Evolutionary conservation across 2,329 filamentous ascomycete species (phyloP), one percentile per base, ranked within the genome.

Genomic region (Penicillium crustosum): DNA sequence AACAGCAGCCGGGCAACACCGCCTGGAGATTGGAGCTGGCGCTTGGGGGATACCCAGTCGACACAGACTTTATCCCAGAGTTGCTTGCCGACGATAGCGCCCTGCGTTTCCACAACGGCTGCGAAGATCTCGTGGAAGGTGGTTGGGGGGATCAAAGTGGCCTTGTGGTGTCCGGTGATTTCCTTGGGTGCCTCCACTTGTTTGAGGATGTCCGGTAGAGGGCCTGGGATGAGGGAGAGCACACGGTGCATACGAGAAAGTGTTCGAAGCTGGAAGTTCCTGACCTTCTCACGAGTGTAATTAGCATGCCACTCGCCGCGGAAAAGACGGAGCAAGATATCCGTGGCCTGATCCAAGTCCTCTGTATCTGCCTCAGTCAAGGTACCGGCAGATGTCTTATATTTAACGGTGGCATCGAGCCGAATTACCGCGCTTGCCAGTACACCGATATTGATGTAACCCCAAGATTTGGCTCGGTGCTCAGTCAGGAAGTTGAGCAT

Each of bases 101-200:
- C 82, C 47, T 80, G 77, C 0, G 74, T 73, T 29, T 80, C 77
- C 3, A 83, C 79, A 9, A 86, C 74, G n/a, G 81, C 83, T 43
- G 79, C 74, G 7, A 89, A 79, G 7, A 86, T 60, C 19, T 68
- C 65, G 59, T 85, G 81, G 75, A 86, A 85, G 6, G 79, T 70
- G 3, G 69, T 66, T 0, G 75, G 64, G 13, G 75, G 68, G 29
- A 78, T 66, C 54, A 67, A 64, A 19, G 66, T 64, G 33, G 70
- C 39, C 25, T 62, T 61, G 44, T 68, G 61, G 33, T 56, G 66
- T 15, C 55, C 45, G 48, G 49, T 55, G 19, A 55, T 57, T 21
- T 53, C 49, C 23, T 43, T 21, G 50, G 36, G 31, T 49, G 42
- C 21, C 60, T 62, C 61, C 23, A 62, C 57, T 10, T 68, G 48